Percentiles rank a stretch among this genome's conserved stretches.
Evolutionary conservation across 164 flowering plant species (phyloP).

Genomic region (Magnolia sinica): DNA sequence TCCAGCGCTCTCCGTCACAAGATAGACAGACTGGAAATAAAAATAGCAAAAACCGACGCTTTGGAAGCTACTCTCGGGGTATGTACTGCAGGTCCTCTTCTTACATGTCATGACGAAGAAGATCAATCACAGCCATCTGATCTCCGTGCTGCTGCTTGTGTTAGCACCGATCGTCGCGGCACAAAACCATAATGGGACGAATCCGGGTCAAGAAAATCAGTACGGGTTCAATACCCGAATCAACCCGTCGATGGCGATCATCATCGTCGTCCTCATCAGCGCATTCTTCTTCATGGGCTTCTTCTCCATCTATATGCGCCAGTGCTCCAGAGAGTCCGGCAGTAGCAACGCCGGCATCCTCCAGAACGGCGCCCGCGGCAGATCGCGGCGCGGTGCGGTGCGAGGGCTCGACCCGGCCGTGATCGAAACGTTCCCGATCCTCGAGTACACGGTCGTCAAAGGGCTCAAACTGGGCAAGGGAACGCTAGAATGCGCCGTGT

Average conservation of each 20-base stretch:
- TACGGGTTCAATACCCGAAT: conserved; percentile 8
- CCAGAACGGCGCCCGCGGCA: not conserved
- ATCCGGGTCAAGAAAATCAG: no score
- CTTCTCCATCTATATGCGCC: conserved; percentile 63
- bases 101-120: not conserved
- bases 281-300: conserved; percentile 75
- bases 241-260: conserved; percentile 56
- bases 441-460: conserved; percentile 33
- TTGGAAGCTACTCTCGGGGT: no score
- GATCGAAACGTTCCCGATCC: conserved; percentile 29
- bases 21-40: no score
- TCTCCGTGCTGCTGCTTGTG: not conserved
- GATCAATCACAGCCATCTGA: not conserved
- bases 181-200: not conserved
- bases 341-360: not conserved
- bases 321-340: conserved; percentile 26
- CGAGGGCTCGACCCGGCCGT: conserved; percentile 27
- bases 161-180: not conserved
- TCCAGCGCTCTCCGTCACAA: not conserved
- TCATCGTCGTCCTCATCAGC: conserved; percentile 45
- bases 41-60: no score
- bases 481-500: conserved; percentile 38
- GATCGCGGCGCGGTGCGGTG: conserved; percentile 4
- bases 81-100: no score
- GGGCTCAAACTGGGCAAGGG: conserved; percentile 36